These are phyloP conservation scores for Penicillium manginii DNA, from an alignment of 495 filamentous ascomycete genomes.

Conservation along the genomic window DNA sequence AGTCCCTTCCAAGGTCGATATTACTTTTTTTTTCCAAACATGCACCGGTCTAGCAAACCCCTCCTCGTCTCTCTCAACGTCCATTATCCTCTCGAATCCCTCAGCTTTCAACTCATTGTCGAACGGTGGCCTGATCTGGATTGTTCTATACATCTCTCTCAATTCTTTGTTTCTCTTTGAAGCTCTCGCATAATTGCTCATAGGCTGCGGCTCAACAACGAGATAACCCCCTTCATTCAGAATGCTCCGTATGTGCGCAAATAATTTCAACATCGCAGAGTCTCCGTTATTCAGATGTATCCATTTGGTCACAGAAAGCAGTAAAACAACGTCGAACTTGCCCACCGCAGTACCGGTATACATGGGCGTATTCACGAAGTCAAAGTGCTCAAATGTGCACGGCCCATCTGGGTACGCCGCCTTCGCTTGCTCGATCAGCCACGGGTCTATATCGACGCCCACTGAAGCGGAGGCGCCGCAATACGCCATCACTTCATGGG, in stretches of 20 bases:
- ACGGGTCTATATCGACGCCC: conserved; percentile 36
- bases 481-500: conserved; percentile 30
- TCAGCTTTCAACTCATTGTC: conserved; percentile 28
- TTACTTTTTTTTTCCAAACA: conserved; percentile 31
- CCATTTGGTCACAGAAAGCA: conserved; percentile 36
- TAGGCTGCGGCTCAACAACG: conserved; percentile 35
- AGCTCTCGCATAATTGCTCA: conserved; percentile 37
- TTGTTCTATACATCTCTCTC: conserved; percentile 34
- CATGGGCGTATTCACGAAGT: conserved; percentile 57
- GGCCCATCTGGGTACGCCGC: conserved; percentile 31
- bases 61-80: conserved; percentile 32
- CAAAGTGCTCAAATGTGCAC: conserved; percentile 36
- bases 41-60: conserved; percentile 35
- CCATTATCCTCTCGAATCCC: conserved; percentile 33
- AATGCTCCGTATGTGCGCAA: conserved; percentile 30
- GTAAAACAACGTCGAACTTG: conserved; percentile 34
- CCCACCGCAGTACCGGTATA: conserved; percentile 47
- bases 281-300: conserved; percentile 36
- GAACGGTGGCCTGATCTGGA: conserved; percentile 31
- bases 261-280: conserved; percentile 30
- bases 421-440: conserved; percentile 35
- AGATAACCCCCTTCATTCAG: conserved; percentile 34
- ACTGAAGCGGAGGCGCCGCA: conserved; percentile 30
- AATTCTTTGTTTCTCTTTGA: conserved; percentile 36
- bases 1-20: conserved; percentile 3